These are phyloP conservation scores for Grigorovia humatica DNA, from an alignment of 805 yeast species.

Conservation along the genomic window DNA sequence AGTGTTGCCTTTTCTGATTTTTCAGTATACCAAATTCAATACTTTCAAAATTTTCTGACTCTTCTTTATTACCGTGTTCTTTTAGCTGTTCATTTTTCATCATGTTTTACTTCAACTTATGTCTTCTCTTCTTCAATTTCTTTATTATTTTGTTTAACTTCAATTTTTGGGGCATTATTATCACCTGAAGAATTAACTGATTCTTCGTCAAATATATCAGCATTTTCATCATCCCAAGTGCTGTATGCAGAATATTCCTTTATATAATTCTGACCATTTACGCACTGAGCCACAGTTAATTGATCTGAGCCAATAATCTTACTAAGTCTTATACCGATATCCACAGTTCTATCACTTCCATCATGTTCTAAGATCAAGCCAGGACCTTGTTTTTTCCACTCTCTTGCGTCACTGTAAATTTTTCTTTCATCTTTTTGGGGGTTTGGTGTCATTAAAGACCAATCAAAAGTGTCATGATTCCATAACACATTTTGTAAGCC, in stretches of 20 bases:
- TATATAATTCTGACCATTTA: conserved; percentile 54
- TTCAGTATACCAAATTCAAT: too few species aligned
- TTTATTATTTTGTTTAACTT: too few species aligned
- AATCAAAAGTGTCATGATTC: conserved; percentile 88
- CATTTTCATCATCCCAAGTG: not conserved
- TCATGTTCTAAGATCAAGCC: conserved; percentile 89
- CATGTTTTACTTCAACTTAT: too few species aligned
- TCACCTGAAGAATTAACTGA: too few species aligned
- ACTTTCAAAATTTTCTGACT: too few species aligned
- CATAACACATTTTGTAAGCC: conserved; percentile 84
- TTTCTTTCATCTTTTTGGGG: conserved; percentile 36
- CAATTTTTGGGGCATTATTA: too few species aligned
- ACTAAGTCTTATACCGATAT: conserved; percentile 52
- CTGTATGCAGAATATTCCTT: conserved; percentile 18
- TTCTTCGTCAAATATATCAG: not conserved
- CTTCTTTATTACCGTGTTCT: too few species aligned
- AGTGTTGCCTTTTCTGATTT: too few species aligned
- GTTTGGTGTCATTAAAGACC: conserved; percentile 55
- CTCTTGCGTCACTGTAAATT: conserved; percentile 44
- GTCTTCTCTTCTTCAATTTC: too few species aligned
- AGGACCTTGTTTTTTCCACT: conserved; percentile 36
- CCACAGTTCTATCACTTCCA: conserved; percentile 53
- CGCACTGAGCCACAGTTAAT: conserved; percentile 71
- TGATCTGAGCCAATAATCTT: conserved; percentile 51
- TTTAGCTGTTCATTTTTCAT: too few species aligned